Evolutionary conservation across 2,329 filamentous ascomycete genomes (phyloP).

Genomic region (Diaporthe vaccinii): DNA sequence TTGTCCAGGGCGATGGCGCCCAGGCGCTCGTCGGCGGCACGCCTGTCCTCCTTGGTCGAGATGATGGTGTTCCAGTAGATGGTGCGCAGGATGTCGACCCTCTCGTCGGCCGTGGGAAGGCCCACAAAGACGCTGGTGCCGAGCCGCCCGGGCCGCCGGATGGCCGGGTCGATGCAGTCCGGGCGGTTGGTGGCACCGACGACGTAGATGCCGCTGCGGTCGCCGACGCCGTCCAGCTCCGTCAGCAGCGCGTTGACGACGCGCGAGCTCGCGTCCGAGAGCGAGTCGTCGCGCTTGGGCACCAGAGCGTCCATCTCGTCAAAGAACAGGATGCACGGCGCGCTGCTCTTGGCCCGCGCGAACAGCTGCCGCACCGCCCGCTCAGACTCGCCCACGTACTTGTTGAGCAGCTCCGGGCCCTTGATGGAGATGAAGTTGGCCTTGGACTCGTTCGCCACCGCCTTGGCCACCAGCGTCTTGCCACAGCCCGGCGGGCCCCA

Average conservation of each 20-base stretch:
- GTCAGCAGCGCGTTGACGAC: slow-evolving; percentile 97
- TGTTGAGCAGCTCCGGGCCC: slow-evolving; percentile 95
- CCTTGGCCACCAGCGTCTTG: slow-evolving; percentile 96
- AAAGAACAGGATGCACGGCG: slow-evolving; percentile 97
- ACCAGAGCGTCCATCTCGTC: slow-evolving; percentile 96
- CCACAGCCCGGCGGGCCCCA: slow-evolving; percentile 98
- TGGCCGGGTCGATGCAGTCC: slow-evolving; percentile 96
- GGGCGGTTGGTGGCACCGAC: slow-evolving; percentile 96
- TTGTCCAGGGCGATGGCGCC: slow-evolving; percentile 74
- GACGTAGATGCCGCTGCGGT: slow-evolving; percentile 88
- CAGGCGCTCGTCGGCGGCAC: slow-evolving; percentile 52
- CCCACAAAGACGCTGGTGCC: slow-evolving; percentile 93
- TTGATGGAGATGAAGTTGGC: slow-evolving; percentile 99
- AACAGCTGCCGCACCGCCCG: slow-evolving; percentile 94
- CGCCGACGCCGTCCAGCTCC: slow-evolving; percentile 88
- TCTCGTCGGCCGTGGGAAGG: slow-evolving; percentile 79
- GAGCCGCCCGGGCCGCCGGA: slow-evolving; percentile 90
- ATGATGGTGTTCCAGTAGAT: slow-evolving; percentile 67
- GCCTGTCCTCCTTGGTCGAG: slow-evolving; percentile 55
- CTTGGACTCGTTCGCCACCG: slow-evolving; percentile 93
- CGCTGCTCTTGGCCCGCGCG: slow-evolving; percentile 84
- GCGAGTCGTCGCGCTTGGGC: slow-evolving; percentile 80
- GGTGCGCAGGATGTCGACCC: slow-evolving; percentile 87
- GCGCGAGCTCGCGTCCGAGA: slow-evolving; percentile 83
- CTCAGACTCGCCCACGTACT: slow-evolving; percentile 97